These are phyloP conservation scores for Fusarium sp. DNA, from an alignment of 2,329 filamentous ascomycete species.

Conservation along the genomic window DNA sequence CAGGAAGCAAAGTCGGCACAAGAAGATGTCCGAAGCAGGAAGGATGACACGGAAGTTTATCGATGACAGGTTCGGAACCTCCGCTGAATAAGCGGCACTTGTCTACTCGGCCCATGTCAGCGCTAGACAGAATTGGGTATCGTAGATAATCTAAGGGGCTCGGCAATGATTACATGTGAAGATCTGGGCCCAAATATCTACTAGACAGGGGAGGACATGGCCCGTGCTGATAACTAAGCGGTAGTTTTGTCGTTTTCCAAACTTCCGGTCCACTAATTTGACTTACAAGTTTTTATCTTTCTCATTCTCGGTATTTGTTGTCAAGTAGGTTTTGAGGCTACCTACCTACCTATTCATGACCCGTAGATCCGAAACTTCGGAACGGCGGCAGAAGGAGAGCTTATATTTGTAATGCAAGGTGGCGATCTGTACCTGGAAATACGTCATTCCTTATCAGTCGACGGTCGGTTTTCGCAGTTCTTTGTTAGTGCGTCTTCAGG, in stretches of 20 bases:
- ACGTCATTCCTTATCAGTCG: not conserved
- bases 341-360: not conserved
- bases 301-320: not conserved
- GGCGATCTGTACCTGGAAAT: no score
- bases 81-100: slow-evolving; percentile 36
- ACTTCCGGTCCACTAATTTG: slow-evolving; percentile 20
- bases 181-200: not conserved
- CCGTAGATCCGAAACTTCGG: not conserved
- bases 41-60: slow-evolving; percentile 14
- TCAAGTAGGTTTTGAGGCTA: not conserved
- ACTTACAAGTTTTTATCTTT: not conserved
- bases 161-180: not conserved
- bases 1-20: slow-evolving; percentile 11
- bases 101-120: not conserved
- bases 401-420: no score
- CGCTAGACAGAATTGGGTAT: not conserved
- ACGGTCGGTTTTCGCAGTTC: not conserved
- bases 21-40: slow-evolving; percentile 7
- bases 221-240: slow-evolving; percentile 1
- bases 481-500: not conserved
- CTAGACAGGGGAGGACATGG: not conserved
- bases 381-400: not conserved
- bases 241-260: not conserved
- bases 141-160: not conserved
- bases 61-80: not conserved